Percentiles rank a stretch among this genome's conserved stretches.
Conservation (phyloP, 2,329 filamentous ascomycete species). For the Geoglossum cookeanum region DNA sequence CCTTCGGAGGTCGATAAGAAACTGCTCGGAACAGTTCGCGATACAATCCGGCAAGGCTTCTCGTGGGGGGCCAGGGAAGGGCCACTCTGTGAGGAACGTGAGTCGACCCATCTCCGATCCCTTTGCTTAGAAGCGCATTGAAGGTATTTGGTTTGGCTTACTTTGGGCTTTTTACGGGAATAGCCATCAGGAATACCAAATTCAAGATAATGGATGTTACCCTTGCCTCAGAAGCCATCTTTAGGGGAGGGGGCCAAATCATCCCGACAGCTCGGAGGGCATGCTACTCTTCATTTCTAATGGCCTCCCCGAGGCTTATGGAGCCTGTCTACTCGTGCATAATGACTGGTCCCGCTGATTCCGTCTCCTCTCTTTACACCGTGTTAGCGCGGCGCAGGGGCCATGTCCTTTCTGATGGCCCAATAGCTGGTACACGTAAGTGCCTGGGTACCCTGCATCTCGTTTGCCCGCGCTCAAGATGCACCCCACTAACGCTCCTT, state of each 20-base stretch:
- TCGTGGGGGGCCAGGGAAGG: slow-evolving; percentile 93
- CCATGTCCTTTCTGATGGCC: slow-evolving; percentile 85
- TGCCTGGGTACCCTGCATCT: neutral
- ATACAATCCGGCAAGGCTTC: slow-evolving; percentile 89
- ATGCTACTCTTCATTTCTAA: slow-evolving; percentile 90
- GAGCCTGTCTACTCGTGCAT: slow-evolving; percentile 86
- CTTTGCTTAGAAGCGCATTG: neutral
- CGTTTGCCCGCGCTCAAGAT: neutral
- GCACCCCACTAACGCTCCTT: neutral
- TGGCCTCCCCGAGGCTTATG: slow-evolving; percentile 92
- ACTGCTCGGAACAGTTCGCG: slow-evolving; percentile 65
- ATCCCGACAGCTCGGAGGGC: slow-evolving; percentile 87
- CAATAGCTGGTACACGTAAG: slow-evolving; percentile 59
- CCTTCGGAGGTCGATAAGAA: slow-evolving; percentile 92
- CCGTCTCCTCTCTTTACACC: slow-evolving; percentile 77
- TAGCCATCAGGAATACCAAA: slow-evolving; percentile 90
- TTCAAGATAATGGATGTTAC: slow-evolving; percentile 89
- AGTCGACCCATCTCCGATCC: slow-evolving; percentile 19
- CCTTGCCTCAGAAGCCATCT: slow-evolving; percentile 78
- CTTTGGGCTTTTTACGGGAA: neutral
- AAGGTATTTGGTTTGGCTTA: neutral
- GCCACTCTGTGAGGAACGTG: slow-evolving; percentile 90
- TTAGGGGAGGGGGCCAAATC: slow-evolving; percentile 87
- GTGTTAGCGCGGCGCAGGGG: slow-evolving; percentile 74
- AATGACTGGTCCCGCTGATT: slow-evolving; percentile 82